phyloP scores from a whole-genome alignment of 2,329 filamentous ascomycete genomes.

The Ceratocystis albifundus region DNA sequence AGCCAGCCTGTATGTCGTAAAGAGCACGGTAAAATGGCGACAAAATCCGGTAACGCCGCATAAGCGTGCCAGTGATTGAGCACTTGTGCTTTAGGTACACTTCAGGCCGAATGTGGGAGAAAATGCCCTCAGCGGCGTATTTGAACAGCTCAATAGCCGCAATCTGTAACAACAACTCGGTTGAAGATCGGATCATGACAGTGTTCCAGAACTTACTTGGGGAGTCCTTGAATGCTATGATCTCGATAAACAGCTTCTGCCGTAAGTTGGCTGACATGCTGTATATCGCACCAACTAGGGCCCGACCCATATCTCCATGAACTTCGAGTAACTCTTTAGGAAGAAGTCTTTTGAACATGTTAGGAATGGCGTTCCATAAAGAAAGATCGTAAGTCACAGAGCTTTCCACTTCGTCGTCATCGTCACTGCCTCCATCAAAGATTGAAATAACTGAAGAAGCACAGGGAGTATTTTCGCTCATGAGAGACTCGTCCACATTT shows the following conservation, averaged over 20 bases:
- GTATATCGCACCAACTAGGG: constrained; percentile 14
- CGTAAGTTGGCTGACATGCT: constrained; percentile 12
- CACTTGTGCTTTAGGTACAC: constrained; percentile 3
- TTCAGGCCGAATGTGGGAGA: neutral
- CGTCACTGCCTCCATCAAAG: constrained; percentile 24
- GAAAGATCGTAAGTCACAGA: constrained; percentile 17
- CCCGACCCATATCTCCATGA: constrained; percentile 13
- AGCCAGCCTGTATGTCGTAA: constrained; percentile 13
- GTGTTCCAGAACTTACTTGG: constrained; percentile 10
- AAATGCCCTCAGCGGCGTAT: neutral
- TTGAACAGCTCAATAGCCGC: constrained; percentile 16
- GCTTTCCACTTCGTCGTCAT: constrained; percentile 24
- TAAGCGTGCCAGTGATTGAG: constrained; percentile 6
- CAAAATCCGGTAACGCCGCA: neutral
- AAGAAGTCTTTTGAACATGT: constrained; percentile 15
- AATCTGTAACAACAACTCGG: constrained; percentile 7
- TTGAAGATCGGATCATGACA: constrained; percentile 3
- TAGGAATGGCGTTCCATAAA: constrained; percentile 15
- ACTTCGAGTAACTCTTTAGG: neutral
- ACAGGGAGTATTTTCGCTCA: constrained; percentile 19
- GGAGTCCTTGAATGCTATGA: constrained; percentile 7
- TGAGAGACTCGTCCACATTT: constrained; percentile 27
- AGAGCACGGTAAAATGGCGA: constrained; percentile 5
- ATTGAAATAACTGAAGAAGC: constrained; percentile 26
- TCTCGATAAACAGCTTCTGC: constrained; percentile 6